phyloP scores from a whole-genome alignment of 805 yeast genomes.

The Myxozyma monticola region DNA sequence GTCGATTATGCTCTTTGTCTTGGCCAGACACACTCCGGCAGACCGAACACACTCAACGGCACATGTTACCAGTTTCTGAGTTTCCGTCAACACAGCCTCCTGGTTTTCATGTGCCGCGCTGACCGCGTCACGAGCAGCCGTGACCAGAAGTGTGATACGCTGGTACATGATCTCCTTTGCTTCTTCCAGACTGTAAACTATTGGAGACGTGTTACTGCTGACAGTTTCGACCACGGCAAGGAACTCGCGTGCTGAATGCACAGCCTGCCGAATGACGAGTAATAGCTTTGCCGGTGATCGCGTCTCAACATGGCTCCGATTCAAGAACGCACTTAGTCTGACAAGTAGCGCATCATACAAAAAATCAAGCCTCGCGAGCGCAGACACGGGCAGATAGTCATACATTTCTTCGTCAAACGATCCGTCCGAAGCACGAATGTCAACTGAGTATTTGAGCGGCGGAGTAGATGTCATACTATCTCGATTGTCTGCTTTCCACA shows the following conservation, averaged over 20 bases:
- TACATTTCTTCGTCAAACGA: constrained; percentile 1
- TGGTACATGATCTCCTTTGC: constrained; percentile 39
- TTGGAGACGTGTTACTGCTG: constrained; percentile 32
- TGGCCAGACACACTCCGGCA: constrained; percentile 40
- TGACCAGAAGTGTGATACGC: constrained; percentile 39
- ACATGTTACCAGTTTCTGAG: constrained; percentile 17
- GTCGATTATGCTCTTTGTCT: constrained; percentile 34
- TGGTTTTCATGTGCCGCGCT: constrained; percentile 18
- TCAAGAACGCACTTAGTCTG: constrained; percentile 40
- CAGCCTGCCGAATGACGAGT: constrained; percentile 41
- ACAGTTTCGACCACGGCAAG: constrained; percentile 41
- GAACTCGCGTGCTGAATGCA: constrained; percentile 44
- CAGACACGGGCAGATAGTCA: constrained; percentile 27
- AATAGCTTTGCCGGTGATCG: constrained; percentile 34
- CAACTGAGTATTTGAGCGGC: background rate
- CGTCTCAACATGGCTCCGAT: constrained; percentile 31
- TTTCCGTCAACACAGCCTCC: constrained; percentile 4
- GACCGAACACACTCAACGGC: constrained; percentile 40
- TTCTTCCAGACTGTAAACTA: constrained; percentile 36
- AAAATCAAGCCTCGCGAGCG: constrained; percentile 40
- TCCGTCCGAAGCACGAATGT: background rate
- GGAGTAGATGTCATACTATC: background rate
- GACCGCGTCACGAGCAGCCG: constrained; percentile 42
- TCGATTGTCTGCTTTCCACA: constrained; percentile 33
- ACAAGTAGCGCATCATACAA: constrained; percentile 39